A percentile compares a stretch with the other conserved stretches of the same genome.
phyloP scores from a whole-genome alignment of 2,329 filamentous ascomycete species.

The Clarireedia hainanense region DNA sequence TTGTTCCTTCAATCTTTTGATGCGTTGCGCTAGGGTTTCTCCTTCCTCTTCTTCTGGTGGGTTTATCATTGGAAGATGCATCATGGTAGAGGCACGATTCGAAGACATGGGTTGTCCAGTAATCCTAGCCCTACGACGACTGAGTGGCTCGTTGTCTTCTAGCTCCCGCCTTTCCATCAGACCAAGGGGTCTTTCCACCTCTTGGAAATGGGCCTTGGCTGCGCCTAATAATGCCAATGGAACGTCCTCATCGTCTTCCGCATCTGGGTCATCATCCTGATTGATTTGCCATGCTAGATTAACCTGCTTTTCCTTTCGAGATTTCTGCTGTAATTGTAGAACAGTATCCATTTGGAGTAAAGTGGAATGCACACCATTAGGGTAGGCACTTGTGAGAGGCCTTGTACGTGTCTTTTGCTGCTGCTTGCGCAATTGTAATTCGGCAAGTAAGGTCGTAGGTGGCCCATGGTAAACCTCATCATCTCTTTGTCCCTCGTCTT shows the following conservation, averaged over 20 bases:
- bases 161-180: conserved; percentile 74
- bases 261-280: conserved; percentile 37
- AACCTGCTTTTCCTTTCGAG: conserved; percentile 66
- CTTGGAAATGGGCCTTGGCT: conserved; percentile 35
- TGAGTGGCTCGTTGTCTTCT: conserved; percentile 79
- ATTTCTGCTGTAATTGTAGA: conserved; percentile 71
- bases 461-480: conserved; percentile 54
- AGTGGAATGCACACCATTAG: conserved; percentile 82
- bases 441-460: conserved; percentile 85
- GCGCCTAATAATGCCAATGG: conserved; percentile 77
- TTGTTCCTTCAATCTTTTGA: conserved; percentile 51
- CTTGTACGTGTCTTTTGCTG: conserved; percentile 76
- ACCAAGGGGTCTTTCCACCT: conserved; percentile 59
- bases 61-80: conserved; percentile 12
- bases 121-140: conserved; percentile 25
- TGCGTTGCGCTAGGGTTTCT: conserved; percentile 60
- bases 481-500: conserved; percentile 35
- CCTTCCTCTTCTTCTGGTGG: conserved; percentile 38
- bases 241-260: conserved; percentile 71
- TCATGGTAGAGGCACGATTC: conserved; percentile 24
- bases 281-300: conserved; percentile 86
- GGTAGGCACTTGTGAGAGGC: conserved; percentile 52
- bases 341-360: conserved; percentile 86
- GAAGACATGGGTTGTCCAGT: conserved; percentile 17
- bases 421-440: conserved; percentile 83